Evolutionary conservation across 805 yeast species (phyloP).

Genomic region (Isabelozyma pseudorhagii): DNA sequence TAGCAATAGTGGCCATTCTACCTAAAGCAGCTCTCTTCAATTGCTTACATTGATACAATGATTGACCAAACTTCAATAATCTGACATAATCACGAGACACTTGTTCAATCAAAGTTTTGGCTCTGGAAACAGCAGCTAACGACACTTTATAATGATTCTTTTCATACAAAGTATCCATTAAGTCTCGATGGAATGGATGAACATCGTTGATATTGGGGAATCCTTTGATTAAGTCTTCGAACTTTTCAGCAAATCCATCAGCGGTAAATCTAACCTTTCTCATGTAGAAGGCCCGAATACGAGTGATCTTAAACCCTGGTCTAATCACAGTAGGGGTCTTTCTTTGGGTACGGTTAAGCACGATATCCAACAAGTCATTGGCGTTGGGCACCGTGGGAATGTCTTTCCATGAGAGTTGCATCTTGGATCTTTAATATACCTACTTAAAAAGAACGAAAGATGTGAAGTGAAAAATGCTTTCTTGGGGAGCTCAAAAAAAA

Average conservation of each 20-base stretch:
- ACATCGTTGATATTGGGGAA: slow-evolving; percentile 97
- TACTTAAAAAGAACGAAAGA: not conserved
- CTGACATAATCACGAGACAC: slow-evolving; percentile 94
- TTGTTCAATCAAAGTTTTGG: slow-evolving; percentile 91
- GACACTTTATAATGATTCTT: slow-evolving; percentile 98
- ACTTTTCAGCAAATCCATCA: slow-evolving; percentile 93
- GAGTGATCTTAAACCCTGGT: slow-evolving; percentile 92
- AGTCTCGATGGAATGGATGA: slow-evolving; percentile 97
- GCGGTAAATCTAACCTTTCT: slow-evolving; percentile 95
- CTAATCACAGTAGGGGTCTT: slow-evolving; percentile 99
- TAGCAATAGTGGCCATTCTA: slow-evolving; percentile 98
- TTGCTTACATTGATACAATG: slow-evolving; percentile 97
- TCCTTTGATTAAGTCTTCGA: slow-evolving; percentile 77
- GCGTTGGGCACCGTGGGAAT: slow-evolving; percentile 92
- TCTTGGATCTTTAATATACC: slow-evolving; percentile 18
- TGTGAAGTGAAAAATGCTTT: not conserved
- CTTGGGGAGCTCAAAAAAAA: not conserved
- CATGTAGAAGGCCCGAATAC: slow-evolving; percentile 97
- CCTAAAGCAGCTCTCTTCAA: slow-evolving; percentile 98
- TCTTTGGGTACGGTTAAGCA: slow-evolving; percentile 95
- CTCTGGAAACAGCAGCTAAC: slow-evolving; percentile 89
- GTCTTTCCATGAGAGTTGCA: slow-evolving; percentile 99
- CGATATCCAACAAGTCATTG: slow-evolving; percentile 92
- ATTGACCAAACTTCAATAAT: slow-evolving; percentile 94
- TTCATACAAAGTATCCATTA: slow-evolving; percentile 96